Conservation (phyloP, 129 eudicot species). For the Escallonia herrerae region DNA sequence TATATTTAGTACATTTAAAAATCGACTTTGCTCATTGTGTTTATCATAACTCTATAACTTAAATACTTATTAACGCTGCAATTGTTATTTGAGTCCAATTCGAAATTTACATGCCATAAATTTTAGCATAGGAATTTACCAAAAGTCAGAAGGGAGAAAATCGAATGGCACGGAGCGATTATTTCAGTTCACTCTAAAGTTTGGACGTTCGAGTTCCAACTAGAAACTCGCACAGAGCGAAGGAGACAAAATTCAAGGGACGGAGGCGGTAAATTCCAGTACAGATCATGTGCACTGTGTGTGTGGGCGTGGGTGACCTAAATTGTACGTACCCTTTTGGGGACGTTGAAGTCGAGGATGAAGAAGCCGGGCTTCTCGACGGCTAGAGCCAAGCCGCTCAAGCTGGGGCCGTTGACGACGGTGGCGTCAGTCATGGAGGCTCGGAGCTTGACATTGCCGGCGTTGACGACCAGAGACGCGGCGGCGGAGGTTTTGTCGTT, state of each 20-base stretch:
- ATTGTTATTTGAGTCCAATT: too few relatives aligned
- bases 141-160: too few relatives aligned
- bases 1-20: too few relatives aligned
- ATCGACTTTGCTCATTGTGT: too few relatives aligned
- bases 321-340: constrained; percentile 41
- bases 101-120: too few relatives aligned
- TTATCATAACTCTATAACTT: too few relatives aligned
- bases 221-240: background rate
- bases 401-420: constrained; percentile 60
- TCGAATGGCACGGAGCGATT: too few relatives aligned
- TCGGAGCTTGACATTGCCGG: constrained; percentile 81
- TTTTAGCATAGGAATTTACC: too few relatives aligned
- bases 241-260: background rate
- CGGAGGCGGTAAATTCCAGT: background rate
- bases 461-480: constrained; percentile 57
- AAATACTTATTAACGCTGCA: too few relatives aligned
- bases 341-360: constrained; percentile 69
- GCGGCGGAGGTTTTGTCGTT: constrained; percentile 69
- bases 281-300: too few relatives aligned
- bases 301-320: background rate
- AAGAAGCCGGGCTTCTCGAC: constrained; percentile 85
- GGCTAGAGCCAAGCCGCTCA: constrained; percentile 69
- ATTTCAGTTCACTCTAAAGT: too few relatives aligned
- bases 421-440: constrained; percentile 92
- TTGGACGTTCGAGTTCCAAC: too few relatives aligned